Evolutionary conservation across 352 stramenopile species (phyloP).

Genomic region (Phytophthora tentaculata): DNA sequence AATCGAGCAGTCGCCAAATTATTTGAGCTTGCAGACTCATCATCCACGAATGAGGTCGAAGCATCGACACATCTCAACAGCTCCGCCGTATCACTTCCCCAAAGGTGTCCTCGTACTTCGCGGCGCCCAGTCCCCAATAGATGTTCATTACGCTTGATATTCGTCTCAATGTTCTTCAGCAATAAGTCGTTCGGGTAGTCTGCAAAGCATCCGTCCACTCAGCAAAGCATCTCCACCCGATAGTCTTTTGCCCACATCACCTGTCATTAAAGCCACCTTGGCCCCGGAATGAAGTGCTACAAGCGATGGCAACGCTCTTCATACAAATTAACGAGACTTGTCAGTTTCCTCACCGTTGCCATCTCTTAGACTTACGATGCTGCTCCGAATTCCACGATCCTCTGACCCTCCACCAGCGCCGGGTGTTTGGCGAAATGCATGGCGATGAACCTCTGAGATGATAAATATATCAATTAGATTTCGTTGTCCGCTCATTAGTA

Average conservation of each 20-base stretch:
- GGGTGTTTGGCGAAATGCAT: slow-evolving; percentile 51
- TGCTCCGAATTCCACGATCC: slow-evolving; percentile 55
- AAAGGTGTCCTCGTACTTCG: slow-evolving; percentile 49
- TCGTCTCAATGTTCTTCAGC: slow-evolving; percentile 50
- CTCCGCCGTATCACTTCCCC: slow-evolving; percentile 34
- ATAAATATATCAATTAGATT: background rate
- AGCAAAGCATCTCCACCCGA: background rate
- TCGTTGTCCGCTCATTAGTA: no score
- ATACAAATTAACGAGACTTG: background rate
- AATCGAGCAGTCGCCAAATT: slow-evolving; percentile 20
- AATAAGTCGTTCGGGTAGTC: slow-evolving; percentile 58
- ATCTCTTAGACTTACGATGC: slow-evolving; percentile 64
- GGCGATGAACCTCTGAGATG: slow-evolving; percentile 44
- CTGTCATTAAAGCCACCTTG: slow-evolving; percentile 49
- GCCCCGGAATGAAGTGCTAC: slow-evolving; percentile 52
- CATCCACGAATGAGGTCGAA: background rate
- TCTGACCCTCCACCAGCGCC: slow-evolving; percentile 33
- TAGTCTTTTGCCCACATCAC: slow-evolving; percentile 12
- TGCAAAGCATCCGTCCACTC: slow-evolving; percentile 10
- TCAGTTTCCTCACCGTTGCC: background rate
- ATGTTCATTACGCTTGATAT: slow-evolving; percentile 47
- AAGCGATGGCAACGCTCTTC: slow-evolving; percentile 53
- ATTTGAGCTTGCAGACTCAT: background rate
- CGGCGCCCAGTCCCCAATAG: slow-evolving; percentile 35
- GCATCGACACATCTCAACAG: slow-evolving; percentile 30